Evolutionary conservation across 257 asterid genomes (phyloP).

Genomic region (Mentha longifolia): DNA sequence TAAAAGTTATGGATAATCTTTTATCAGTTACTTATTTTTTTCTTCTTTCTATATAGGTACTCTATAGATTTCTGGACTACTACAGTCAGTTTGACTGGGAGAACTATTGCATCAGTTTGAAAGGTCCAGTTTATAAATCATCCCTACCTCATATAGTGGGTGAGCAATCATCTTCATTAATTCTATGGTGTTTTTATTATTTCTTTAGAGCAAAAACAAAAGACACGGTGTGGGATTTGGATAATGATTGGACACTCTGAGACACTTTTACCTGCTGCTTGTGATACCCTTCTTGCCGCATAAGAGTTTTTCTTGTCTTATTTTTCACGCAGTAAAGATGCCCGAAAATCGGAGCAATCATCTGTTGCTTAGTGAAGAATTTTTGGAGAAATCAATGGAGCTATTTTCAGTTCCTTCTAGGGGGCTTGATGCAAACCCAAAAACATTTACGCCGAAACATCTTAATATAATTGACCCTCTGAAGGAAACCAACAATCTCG

Average conservation of each 20-base stretch:
- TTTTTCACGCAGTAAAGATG: constrained; percentile 55
- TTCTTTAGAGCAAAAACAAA: not conserved
- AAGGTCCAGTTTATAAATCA: constrained; percentile 68
- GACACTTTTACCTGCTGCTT: not conserved
- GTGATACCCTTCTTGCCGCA: not conserved
- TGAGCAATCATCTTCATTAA: constrained; percentile 44
- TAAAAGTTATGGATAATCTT: constrained; percentile 7
- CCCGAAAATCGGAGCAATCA: constrained; percentile 46
- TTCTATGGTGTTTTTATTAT: not conserved
- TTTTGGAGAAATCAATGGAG: constrained; percentile 57
- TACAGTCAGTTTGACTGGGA: constrained; percentile 90
- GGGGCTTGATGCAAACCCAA: constrained; percentile 51
- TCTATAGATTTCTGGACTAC: constrained; percentile 74
- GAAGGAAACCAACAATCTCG: constrained; percentile 82
- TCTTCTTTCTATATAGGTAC: constrained; percentile 51
- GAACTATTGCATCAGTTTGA: constrained; percentile 70
- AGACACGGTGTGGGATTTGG: not conserved
- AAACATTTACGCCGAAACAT: constrained; percentile 59
- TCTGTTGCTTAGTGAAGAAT: constrained; percentile 62
- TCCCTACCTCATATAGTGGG: constrained; percentile 69
- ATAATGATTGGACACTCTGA: too few species aligned
- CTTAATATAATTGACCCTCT: constrained; percentile 85
- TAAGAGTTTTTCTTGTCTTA: constrained; percentile 19
- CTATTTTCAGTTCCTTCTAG: constrained; percentile 60
- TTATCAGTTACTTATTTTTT: constrained; percentile 27